Base-by-base conservation (phyloP, 805 yeast genomes). In the Metschnikowia reukaufii region DNA sequence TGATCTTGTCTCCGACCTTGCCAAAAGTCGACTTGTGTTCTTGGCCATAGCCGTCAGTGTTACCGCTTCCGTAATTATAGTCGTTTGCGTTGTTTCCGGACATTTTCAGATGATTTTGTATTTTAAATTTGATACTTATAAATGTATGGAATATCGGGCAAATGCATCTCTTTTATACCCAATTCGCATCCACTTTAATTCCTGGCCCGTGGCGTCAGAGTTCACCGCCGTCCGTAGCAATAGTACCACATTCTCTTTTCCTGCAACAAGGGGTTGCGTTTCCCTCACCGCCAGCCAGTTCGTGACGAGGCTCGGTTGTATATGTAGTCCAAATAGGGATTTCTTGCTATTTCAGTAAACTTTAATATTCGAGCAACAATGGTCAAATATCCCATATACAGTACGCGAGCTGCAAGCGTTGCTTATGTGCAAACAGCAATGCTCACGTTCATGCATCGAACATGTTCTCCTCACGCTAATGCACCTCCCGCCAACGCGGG, bases 1-100 rank as follows among this genome's bases (percentile, higher is more conserved):
- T 52, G 37, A 52, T 45, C 43, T 48, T 52, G 36, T 51, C 52
- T 1, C 51, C 56, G 6, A 41, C 45, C 32, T 39, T 34, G 4
- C 33, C 44, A 15, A 45, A 27, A 19, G 19, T 39, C 23, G 45
- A 36, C 35, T 41, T 40, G 19, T 36, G 44, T 37, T 45, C 37
- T 25, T 31, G 17, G 46, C 45, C 49, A 44, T 60, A 45, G 45
- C 55, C 49, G 48, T 36, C 45, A 21, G 38, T 39, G 25, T 25
- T 21, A 19, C 33, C 39, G 43, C 25, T 34, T 27, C 43, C 50
- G 43, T 37, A 47, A 21, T 15, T 36, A 20, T 36, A 34, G 41
- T 47, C 39, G 42, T 45, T 32, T 27, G 29, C 13, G 39, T 47
- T 37, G 45, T 41, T 43, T 40, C 45, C 46, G 18, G 49, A 47